phyloP scores from a whole-genome alignment of 495 filamentous ascomycete genomes.

The Thermochaetoides thermophila region DNA sequence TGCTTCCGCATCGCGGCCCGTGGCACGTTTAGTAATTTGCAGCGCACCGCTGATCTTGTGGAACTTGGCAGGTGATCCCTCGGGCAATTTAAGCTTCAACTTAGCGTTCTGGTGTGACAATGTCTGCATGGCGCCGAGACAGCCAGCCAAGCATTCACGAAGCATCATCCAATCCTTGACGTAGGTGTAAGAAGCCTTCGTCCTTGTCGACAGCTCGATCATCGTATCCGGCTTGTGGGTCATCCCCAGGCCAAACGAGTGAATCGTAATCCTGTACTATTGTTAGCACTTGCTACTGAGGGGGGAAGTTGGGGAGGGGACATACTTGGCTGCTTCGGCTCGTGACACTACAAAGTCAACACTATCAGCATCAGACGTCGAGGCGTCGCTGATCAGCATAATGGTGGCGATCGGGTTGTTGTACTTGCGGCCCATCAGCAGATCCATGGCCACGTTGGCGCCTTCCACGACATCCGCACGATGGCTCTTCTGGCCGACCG shows the following conservation, averaged over 20 bases:
- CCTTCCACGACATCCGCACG: slow-evolving; percentile 95
- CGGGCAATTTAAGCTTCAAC: slow-evolving; percentile 83
- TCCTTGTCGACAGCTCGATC: slow-evolving; percentile 91
- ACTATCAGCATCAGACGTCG: slow-evolving; percentile 89
- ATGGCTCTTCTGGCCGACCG: slow-evolving; percentile 90
- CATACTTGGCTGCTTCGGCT: slow-evolving; percentile 93
- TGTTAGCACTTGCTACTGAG: neutral
- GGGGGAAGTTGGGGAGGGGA: neutral
- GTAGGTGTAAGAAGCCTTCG: slow-evolving; percentile 94
- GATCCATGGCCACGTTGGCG: slow-evolving; percentile 96
- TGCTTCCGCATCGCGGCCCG: slow-evolving; percentile 87
- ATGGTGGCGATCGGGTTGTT: slow-evolving; percentile 95
- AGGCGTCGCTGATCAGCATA: slow-evolving; percentile 94
- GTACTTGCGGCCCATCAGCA: slow-evolving; percentile 94
- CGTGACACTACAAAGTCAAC: slow-evolving; percentile 98
- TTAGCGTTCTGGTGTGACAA: slow-evolving; percentile 99
- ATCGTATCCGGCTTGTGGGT: slow-evolving; percentile 98
- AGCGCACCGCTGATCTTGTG: slow-evolving; percentile 96
- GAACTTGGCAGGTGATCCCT: slow-evolving; percentile 94
- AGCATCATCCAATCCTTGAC: slow-evolving; percentile 99
- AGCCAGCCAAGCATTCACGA: slow-evolving; percentile 89
- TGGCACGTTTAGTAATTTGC: slow-evolving; percentile 95
- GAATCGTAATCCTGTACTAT: slow-evolving; percentile 64
- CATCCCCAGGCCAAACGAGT: slow-evolving; percentile 90
- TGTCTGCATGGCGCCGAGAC: slow-evolving; percentile 83